phyloP scores from a whole-genome alignment of 345 rosid species.

The Salix purpurea region DNA sequence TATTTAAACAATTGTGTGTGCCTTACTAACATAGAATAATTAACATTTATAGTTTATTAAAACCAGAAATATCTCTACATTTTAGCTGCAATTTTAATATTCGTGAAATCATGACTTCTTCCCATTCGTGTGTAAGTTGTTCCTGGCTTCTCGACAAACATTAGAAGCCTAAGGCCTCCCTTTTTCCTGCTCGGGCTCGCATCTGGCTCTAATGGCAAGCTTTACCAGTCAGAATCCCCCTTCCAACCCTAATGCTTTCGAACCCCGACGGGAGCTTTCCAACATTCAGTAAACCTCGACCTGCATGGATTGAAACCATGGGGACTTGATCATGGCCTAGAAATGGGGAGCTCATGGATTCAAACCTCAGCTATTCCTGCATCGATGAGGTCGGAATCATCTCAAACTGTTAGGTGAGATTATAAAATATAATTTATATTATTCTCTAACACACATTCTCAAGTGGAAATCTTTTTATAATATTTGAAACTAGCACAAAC shows the following conservation, averaged over 20 bases:
- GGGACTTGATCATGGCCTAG: not conserved
- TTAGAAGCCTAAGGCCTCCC: not conserved
- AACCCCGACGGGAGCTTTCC: not conserved
- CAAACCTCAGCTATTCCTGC: not conserved
- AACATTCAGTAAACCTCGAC: not conserved
- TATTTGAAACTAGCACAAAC: fast-evolving
- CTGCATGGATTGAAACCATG: not conserved
- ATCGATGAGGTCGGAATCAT: not conserved
- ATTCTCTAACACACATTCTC: no score
- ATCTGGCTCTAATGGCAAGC: not conserved
- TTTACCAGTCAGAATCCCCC: not conserved
- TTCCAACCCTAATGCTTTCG: not conserved
- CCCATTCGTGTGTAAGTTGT: not conserved
- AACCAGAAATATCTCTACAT: no score
- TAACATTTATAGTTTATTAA: no score
- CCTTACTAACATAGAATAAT: no score
- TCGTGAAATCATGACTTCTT: no score
- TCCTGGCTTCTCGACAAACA: not conserved
- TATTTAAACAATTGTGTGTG: no score
- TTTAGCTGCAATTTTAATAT: no score
- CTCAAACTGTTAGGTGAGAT: no score
- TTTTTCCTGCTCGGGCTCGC: not conserved
- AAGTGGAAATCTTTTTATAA: fast-evolving
- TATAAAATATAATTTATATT: no score
- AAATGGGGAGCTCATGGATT: not conserved